Percentiles rank a stretch among this genome's conserved stretches.
phyloP scores from a whole-genome alignment of 2,329 filamentous ascomycete genomes.

The Knufia petricola region DNA sequence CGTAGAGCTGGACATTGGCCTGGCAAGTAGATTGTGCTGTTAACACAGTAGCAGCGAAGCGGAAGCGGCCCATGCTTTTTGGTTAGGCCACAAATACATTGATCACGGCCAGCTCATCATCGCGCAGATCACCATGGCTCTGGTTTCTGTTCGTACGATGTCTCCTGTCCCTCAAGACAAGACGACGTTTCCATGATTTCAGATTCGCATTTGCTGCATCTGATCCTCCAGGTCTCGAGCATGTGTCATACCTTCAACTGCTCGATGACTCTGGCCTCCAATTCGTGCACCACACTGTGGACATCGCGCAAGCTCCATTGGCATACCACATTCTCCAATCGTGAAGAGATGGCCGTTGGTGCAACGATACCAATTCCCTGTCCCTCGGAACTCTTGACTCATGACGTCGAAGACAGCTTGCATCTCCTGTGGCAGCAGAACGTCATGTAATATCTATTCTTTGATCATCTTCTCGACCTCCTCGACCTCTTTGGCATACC shows the following conservation, averaged over 20 bases:
- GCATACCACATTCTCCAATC: constrained; percentile 27
- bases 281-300: constrained; percentile 24
- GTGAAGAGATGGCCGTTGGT: constrained; percentile 43
- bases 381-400: constrained; percentile 5
- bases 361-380: constrained; percentile 55
- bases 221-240: neutral
- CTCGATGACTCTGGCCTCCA: constrained; percentile 20
- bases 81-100: too few species aligned
- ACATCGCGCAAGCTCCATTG: constrained; percentile 25
- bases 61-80: too few species aligned
- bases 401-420: constrained; percentile 31
- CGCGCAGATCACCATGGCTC: too few species aligned
- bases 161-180: too few species aligned
- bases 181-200: neutral
- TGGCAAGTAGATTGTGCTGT: too few species aligned
- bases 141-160: too few species aligned
- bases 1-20: too few species aligned
- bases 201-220: neutral
- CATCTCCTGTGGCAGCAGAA: constrained; percentile 29
- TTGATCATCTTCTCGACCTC: constrained; percentile 39
- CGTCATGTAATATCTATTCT: constrained; percentile 38
- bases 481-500: constrained; percentile 39
- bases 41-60: too few species aligned
- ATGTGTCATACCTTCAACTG: neutral
- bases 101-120: too few species aligned